Evolutionary conservation across 768 basidiomycete genomes (phyloP).

Genomic region (Panaeolus cyanescens): DNA sequence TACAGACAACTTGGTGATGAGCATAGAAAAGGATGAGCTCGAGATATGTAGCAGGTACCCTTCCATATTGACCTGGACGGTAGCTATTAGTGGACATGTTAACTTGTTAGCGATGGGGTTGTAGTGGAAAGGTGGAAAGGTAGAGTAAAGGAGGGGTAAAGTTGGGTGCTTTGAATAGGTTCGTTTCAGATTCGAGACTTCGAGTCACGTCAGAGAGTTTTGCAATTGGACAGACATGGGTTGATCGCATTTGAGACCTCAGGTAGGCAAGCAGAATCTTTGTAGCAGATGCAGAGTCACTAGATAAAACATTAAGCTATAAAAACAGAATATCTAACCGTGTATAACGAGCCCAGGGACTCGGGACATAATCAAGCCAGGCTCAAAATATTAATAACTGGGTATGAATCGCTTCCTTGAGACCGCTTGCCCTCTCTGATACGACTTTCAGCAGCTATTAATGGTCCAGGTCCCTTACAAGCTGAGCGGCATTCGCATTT

Average conservation of each 20-base stretch:
- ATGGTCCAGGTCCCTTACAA: not conserved
- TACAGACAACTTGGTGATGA: slow-evolving; percentile 12
- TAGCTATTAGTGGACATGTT: not conserved
- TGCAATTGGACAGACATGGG: not conserved
- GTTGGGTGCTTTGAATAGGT: not conserved
- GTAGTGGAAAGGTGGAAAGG: not conserved
- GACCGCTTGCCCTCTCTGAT: no score
- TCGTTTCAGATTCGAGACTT: slow-evolving; percentile 11
- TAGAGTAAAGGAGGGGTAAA: not conserved
- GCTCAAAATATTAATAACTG: no score
- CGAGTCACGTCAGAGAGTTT: not conserved
- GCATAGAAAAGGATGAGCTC: not conserved
- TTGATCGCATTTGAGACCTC: not conserved
- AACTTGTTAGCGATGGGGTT: no score
- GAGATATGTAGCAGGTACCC: slow-evolving; percentile 2
- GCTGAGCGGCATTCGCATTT: not conserved
- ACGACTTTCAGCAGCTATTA: not conserved
- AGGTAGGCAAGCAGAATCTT: no score
- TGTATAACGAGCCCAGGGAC: no score
- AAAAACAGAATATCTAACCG: no score
- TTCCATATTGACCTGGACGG: not conserved
- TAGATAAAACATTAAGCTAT: no score
- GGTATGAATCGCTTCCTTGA: no score
- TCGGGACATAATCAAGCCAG: no score
- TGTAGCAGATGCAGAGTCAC: no score